Evolutionary conservation across 2,329 filamentous ascomycete genomes (phyloP).

Genomic region (Calonectria naviculata): DNA sequence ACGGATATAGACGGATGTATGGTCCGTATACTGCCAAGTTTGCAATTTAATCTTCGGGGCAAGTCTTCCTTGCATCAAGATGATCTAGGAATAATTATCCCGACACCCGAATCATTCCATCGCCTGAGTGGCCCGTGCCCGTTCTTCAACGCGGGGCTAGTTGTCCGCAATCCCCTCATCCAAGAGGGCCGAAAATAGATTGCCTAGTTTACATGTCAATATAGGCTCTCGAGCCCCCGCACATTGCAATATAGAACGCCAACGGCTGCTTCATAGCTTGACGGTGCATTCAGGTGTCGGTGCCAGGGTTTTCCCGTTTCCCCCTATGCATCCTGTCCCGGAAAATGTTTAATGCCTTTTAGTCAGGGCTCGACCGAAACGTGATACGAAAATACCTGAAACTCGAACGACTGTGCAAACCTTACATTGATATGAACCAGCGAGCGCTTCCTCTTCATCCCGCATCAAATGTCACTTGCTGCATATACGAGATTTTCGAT

Average conservation of each 20-base stretch:
- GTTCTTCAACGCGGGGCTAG: background rate
- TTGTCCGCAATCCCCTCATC: background rate
- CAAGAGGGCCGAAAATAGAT: background rate
- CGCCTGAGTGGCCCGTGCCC: background rate
- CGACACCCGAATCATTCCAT: background rate
- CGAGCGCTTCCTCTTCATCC: background rate
- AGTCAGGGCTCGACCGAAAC: background rate
- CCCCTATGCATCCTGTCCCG: background rate
- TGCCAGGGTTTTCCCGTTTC: background rate
- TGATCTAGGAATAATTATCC: background rate
- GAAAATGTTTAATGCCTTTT: background rate
- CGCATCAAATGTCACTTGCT: no score
- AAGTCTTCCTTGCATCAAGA: background rate
- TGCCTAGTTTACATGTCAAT: background rate
- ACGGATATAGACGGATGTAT: slow-evolving; percentile 1
- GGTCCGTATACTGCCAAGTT: background rate
- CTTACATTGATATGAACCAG: background rate
- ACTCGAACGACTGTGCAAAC: background rate
- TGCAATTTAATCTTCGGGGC: background rate
- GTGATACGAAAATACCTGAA: background rate
- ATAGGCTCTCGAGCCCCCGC: background rate
- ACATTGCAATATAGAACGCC: background rate
- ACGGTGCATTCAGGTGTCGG: background rate
- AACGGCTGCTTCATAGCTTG: background rate
- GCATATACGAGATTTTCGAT: background rate